Evolutionary conservation across 2,329 filamentous ascomycete species (phyloP).

Genomic region (Magnaporthales sp.): DNA sequence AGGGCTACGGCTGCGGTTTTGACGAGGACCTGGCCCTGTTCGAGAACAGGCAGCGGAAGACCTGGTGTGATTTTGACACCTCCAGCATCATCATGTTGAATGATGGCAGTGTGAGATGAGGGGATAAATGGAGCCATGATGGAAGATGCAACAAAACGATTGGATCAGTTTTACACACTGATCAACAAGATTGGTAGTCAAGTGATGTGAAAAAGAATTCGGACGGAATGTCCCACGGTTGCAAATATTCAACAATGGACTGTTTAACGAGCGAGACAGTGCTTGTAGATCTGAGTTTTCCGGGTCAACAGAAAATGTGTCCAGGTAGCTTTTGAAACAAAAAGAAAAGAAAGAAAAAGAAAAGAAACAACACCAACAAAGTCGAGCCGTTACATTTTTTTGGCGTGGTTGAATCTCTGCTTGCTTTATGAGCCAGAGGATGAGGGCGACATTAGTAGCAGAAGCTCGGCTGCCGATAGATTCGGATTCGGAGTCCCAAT

Average conservation of each 20-base stretch:
- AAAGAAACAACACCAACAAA: no score
- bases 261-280: no score
- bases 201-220: neutral
- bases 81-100: neutral
- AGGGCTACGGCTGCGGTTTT: conserved; percentile 15
- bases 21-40: conserved; percentile 11
- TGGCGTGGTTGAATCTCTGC: neutral
- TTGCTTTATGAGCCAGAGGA: neutral
- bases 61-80: neutral
- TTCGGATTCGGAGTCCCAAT: neutral
- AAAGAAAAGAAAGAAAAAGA: neutral
- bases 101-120: neutral
- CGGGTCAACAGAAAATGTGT: neutral
- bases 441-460: neutral
- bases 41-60: neutral
- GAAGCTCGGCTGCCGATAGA: neutral
- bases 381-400: neutral
- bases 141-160: neutral
- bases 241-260: no score
- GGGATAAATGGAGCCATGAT: neutral
- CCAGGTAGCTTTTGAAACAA: neutral
- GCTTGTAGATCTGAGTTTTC: neutral
- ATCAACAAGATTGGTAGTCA: neutral
- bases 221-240: neutral
- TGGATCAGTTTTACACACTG: neutral